Percentiles rank a stretch among this genome's conserved stretches.
These are phyloP conservation scores for Saccharomycopsis fibuligera DNA, from an alignment of 805 yeast species.

Conservation along the genomic window DNA sequence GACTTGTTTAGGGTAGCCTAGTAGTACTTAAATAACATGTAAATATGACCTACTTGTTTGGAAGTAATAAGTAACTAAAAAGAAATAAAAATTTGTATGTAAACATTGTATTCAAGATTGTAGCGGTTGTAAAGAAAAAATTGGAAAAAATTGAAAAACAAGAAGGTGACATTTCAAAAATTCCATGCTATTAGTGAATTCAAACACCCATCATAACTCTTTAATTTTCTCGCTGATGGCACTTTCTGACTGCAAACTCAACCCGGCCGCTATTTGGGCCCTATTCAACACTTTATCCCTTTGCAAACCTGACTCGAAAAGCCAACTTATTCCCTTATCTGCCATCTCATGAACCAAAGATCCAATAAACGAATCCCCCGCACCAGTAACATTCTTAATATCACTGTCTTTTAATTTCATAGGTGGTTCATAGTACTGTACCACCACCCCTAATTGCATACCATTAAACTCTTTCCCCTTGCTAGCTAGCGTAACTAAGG, in stretches of 20 bases:
- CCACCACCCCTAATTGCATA: constrained; percentile 42
- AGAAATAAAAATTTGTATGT: too few relatives aligned
- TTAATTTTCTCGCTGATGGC: constrained; percentile 13
- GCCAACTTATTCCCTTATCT: constrained; percentile 24
- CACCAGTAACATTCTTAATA: constrained; percentile 73
- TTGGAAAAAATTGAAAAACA: too few relatives aligned
- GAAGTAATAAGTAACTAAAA: too few relatives aligned
- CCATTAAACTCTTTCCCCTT: constrained; percentile 20
- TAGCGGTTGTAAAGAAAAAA: too few relatives aligned
- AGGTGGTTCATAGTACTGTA: constrained; percentile 54
- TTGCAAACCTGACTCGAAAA: constrained; percentile 26
- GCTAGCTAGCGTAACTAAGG: constrained; percentile 10
- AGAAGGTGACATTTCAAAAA: too few relatives aligned
- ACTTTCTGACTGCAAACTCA: constrained; percentile 18
- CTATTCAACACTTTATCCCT: constrained; percentile 26
- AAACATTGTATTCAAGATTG: too few relatives aligned
- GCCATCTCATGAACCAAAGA: constrained; percentile 43
- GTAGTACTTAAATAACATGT: too few relatives aligned
- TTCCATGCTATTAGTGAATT: too few relatives aligned
- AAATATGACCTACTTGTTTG: too few relatives aligned
- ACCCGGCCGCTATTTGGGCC: constrained; percentile 34
- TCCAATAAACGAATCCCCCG: constrained; percentile 81
- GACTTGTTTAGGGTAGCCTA: too few relatives aligned
- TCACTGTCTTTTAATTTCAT: constrained; percentile 28
- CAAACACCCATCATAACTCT: too few relatives aligned